Evolutionary conservation across 1,284 basidiomycete species (phyloP), one percentile per base, ranked within the genome.

Genomic region (Ustilago crameri): DNA sequence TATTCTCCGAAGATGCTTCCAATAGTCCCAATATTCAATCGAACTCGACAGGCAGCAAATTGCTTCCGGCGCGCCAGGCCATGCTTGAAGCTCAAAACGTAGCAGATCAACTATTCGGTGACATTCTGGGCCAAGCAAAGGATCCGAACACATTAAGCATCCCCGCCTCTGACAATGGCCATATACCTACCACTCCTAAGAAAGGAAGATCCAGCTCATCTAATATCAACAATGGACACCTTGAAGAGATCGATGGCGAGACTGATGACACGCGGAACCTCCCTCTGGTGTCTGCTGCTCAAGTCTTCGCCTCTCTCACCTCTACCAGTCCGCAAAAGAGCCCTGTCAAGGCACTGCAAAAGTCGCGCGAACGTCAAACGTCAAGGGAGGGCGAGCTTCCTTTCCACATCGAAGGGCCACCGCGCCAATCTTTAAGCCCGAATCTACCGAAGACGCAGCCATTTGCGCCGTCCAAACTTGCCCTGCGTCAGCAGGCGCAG

Each of bases 401-500:
- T 0, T 35, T 41, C 17, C 23, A 22, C 5, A 10, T 3, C 3
- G 24, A 32, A 8, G 43, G 35, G 10, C 27, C 30, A 14, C 9
- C 22, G 1, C 15, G 14, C 9, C 34, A 40, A 4, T 42, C 35
- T 5, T 18, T n/a, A 3, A 68, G 54, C 27, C 66, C 59, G 5
- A 40, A n/a, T 15, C 45, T 47, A 22, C 45, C 52, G 24, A 51
- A 23, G 18, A 67, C 64, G 0, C 66, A 69, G 32, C 58, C 41
- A 2, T 69, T 69, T 23, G 52, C 43, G 22, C 51, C 66, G 4
- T 69, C 66, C 18, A 69, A 69, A 45, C 66, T 69, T 14, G 66
- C 60, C 5, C 43, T 55, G 27, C 59, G 66, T 26, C 50, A 22
- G 10, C 48, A 27, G 9, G 40, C 32, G 26, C 24, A 20, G 8